These are phyloP conservation scores for Graphiopsis chlorocephala DNA, from an alignment of 2,329 filamentous ascomycete species.

Conservation along the genomic window DNA sequence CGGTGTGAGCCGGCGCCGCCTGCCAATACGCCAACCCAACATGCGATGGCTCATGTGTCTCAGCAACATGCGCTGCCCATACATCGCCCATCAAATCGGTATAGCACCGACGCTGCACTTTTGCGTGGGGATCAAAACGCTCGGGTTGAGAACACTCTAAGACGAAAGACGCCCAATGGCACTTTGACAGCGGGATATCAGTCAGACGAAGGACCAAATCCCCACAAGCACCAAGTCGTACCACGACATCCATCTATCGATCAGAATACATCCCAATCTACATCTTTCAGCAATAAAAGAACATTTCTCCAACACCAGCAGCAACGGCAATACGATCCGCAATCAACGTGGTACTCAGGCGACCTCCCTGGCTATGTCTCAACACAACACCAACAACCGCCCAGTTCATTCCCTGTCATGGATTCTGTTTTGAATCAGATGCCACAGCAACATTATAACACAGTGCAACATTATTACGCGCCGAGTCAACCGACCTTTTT, in stretches of 20 bases:
- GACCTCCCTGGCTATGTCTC: neutral
- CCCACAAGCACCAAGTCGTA: constrained; percentile 77
- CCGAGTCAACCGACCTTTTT: constrained; percentile 58
- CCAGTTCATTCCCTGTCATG: constrained; percentile 44
- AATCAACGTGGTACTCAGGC: constrained; percentile 2
- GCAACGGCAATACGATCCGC: constrained; percentile 27
- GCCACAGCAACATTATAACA: constrained; percentile 40
- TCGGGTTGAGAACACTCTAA: constrained; percentile 68
- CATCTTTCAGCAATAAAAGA: constrained; percentile 24
- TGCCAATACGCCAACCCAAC: constrained; percentile 14
- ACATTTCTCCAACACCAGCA: constrained; percentile 33
- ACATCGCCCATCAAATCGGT: constrained; percentile 23
- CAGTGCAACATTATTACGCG: constrained; percentile 34
- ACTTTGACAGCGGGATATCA: constrained; percentile 90
- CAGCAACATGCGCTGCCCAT: constrained; percentile 33
- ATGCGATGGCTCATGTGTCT: constrained; percentile 30
- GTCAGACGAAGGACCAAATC: constrained; percentile 45
- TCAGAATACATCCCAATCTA: constrained; percentile 26
- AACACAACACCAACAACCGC: constrained; percentile 8
- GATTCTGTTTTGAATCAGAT: constrained; percentile 62
- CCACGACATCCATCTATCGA: constrained; percentile 52
- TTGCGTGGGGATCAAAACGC: constrained; percentile 26
- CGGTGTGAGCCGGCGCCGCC: constrained; percentile 20
- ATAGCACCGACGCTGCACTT: constrained; percentile 18
- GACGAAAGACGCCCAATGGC: constrained; percentile 91